Conservation (phyloP, 129 eudicot genomes). For the Cynara cardunculus region DNA sequence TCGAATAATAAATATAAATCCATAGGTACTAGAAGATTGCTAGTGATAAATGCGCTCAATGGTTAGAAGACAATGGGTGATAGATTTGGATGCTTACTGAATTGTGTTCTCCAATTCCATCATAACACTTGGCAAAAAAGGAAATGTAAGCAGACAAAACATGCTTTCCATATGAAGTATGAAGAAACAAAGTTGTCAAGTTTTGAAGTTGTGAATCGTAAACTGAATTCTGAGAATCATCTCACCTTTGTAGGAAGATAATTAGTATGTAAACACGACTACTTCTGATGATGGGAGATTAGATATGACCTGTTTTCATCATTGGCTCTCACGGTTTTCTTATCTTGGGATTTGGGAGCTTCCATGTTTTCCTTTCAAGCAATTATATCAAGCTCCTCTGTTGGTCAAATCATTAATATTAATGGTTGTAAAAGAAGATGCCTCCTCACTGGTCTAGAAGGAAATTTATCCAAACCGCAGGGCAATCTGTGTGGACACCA, state of each 20-base stretch:
- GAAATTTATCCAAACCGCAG: background rate
- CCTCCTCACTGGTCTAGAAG: background rate
- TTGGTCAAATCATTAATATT: background rate
- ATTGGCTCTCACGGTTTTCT: background rate
- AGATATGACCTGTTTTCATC: background rate
- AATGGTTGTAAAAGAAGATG: background rate
- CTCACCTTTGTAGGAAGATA: background rate
- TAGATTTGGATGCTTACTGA: background rate
- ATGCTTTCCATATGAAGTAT: background rate
- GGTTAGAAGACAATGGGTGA: background rate
- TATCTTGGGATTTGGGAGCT: background rate
- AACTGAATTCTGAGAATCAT: background rate
- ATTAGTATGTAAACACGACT: background rate
- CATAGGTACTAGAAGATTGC: background rate
- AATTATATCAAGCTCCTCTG: background rate
- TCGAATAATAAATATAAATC: background rate
- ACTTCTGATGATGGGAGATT: background rate
- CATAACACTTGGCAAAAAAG: background rate
- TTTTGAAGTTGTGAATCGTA: background rate
- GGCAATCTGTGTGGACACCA: slow-evolving; percentile 2
- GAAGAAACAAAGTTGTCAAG: background rate
- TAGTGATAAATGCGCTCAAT: background rate
- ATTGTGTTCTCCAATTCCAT: background rate
- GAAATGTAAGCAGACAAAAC: background rate
- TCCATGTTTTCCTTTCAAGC: background rate